Evolutionary conservation across 2,329 filamentous ascomycete species (phyloP).

Genomic region (Botrytis fragariae): DNA sequence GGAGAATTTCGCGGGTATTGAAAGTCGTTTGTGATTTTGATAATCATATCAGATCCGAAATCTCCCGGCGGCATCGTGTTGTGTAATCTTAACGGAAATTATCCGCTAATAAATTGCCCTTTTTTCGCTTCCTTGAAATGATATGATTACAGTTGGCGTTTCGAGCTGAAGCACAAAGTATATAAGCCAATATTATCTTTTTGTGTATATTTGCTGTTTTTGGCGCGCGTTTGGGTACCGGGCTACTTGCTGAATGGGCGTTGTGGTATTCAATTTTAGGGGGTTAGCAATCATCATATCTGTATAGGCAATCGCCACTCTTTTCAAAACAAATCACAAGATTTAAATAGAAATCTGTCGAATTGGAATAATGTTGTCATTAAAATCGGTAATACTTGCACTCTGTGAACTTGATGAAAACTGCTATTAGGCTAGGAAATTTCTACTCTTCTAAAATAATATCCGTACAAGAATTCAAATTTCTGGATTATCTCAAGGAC

Average conservation of each 20-base stretch:
- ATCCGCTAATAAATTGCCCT: constrained; percentile 7
- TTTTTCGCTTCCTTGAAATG: constrained; percentile 5
- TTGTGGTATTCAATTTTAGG: neutral
- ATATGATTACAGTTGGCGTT: constrained; percentile 7
- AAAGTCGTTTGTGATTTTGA: constrained; percentile 68
- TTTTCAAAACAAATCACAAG: neutral
- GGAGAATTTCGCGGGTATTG: constrained; percentile 64
- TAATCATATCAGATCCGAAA: constrained; percentile 22
- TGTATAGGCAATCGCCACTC: neutral
- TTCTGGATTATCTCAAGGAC: neutral
- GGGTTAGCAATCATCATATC: neutral
- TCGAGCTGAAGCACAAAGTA: constrained; percentile 9
- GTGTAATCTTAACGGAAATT: constrained; percentile 5
- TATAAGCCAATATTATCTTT: neutral
- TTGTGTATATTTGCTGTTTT: constrained; percentile 4
- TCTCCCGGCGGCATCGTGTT: constrained; percentile 8
- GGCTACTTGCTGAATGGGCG: neutral
- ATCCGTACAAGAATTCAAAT: neutral
- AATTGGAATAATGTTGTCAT: neutral
- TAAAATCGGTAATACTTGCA: neutral
- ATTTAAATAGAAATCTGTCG: neutral
- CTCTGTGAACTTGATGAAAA: neutral
- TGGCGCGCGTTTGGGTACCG: constrained; percentile 11
- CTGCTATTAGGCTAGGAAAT: neutral
- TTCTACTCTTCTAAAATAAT: neutral